Base-by-base conservation (phyloP, 176 grass and related monocot genomes). In the Phoenix roebelenii region DNA sequence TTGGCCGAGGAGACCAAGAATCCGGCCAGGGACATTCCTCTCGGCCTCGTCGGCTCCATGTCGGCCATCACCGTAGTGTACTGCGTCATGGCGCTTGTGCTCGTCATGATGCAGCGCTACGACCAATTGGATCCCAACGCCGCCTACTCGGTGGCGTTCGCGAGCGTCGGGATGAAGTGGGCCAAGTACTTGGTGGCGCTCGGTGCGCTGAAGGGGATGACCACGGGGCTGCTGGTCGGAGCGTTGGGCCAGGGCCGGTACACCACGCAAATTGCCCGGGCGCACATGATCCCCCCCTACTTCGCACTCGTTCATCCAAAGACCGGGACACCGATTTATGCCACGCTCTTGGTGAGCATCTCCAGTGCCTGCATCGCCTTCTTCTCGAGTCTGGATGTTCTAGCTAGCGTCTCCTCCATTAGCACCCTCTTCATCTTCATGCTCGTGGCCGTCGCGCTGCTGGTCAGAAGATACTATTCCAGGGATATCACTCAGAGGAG, bases 391-490 rank as follows among this genome's bases (percentile, higher is more conserved):
- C 79, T 88, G 58, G 75, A 79, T 64, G 80, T 83, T 25, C 80
- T 88, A 49, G 72, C 85, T 15, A 65, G 51, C 35, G 64, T 80
- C 54, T 75, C 73, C 54, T 88, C 85, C 59, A 79, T 88, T 63
- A 83, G 85, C 85, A 88, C 80, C 26, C 80, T 88, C 57, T 83
- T 83, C 72, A 80, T 83, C 85, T 88, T 83, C 63, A 70, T 64
- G 15, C 79, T 88, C 53, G 74, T 88, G 60, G 61, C 79, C 57
- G 15, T 79, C 18, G 72, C 72, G 0, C 72, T 88, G 23, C 79
- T 80, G 71, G 76, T 88, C 23, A 76, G 75, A 6, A 66, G 85
- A 15, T 79, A 83, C 71, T 64, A 82, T 78, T 51, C 71, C 54
- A 28, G 74, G 0, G 71, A 72, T 0, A 1, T 10, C 23, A 65